Conservation (phyloP, 176 grass and related monocot genomes). For the Cymbopogon citratus region DNA sequence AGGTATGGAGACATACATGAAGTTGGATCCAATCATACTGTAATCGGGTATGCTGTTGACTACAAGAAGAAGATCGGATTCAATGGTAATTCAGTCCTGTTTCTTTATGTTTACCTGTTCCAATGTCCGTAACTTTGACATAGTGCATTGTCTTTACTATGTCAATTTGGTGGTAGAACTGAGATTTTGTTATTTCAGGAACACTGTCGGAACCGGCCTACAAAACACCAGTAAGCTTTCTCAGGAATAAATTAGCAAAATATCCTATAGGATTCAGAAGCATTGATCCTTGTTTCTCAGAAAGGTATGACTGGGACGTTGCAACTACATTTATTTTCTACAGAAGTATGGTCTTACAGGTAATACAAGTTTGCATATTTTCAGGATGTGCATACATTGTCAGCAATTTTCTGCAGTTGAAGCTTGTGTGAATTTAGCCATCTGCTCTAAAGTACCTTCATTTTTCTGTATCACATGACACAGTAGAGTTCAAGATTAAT, state of each 20-base stretch:
- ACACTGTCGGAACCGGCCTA: conserved; percentile 75
- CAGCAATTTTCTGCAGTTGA: conserved; percentile 5
- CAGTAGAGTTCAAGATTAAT: too few species aligned
- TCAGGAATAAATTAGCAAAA: background rate
- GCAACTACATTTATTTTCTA: conserved; percentile 83
- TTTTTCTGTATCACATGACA: background rate
- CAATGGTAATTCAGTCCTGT: conserved; percentile 45
- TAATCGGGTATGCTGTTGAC: conserved; percentile 70
- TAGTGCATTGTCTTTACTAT: background rate
- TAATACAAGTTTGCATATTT: conserved; percentile 18
- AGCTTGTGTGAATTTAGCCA: background rate
- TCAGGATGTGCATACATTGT: background rate
- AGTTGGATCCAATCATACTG: too few species aligned
- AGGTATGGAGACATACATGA: too few species aligned
- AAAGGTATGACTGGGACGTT: conserved; percentile 98
- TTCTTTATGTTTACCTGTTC: conserved; percentile 5
- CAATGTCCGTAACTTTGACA: background rate
- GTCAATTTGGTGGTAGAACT: background rate
- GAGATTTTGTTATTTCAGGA: conserved; percentile 40
- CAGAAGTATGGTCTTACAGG: conserved; percentile 93
- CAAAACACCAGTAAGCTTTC: conserved; percentile 88
- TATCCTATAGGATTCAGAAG: conserved; percentile 3
- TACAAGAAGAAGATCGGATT: conserved; percentile 97
- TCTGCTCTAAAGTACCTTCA: background rate
- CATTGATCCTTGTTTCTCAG: conserved; percentile 21